These are phyloP conservation scores for Verticillium nubilum DNA, from an alignment of 2,329 filamentous ascomycete genomes.

Conservation along the genomic window DNA sequence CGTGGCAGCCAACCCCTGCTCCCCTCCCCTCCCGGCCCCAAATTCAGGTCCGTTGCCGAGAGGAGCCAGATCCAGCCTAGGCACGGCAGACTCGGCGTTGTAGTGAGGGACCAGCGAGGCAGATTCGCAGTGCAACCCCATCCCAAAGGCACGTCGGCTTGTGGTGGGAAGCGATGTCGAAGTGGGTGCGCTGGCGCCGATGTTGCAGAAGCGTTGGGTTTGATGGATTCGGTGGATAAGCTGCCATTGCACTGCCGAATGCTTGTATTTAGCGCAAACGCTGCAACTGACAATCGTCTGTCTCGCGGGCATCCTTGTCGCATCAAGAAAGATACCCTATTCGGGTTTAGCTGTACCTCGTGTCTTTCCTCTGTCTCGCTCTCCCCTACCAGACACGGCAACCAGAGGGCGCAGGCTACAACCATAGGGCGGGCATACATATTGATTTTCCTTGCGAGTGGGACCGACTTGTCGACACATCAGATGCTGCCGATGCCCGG, in stretches of 20 bases:
- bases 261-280: neutral
- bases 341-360: neutral
- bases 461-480: constrained; percentile 3
- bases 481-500: constrained; percentile 1
- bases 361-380: neutral
- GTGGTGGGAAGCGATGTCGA: neutral
- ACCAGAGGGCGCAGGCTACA: neutral
- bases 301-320: neutral
- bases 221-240: neutral
- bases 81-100: neutral
- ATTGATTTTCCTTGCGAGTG: constrained; percentile 7
- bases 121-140: neutral
- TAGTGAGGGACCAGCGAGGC: neutral
- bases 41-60: neutral
- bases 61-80: neutral
- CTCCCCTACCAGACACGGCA: neutral
- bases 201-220: neutral
- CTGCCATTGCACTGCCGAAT: neutral
- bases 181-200: neutral
- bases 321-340: neutral
- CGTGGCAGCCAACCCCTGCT: neutral
- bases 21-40: too few relatives aligned
- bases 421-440: constrained; percentile 8
- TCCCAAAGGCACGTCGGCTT: neutral
- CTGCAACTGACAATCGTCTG: neutral